Percentiles rank a stretch among this genome's conserved stretches.
These are phyloP conservation scores for Oenanthe javanica DNA, from an alignment of 140 eudicot genomes.

Conservation along the genomic window DNA sequence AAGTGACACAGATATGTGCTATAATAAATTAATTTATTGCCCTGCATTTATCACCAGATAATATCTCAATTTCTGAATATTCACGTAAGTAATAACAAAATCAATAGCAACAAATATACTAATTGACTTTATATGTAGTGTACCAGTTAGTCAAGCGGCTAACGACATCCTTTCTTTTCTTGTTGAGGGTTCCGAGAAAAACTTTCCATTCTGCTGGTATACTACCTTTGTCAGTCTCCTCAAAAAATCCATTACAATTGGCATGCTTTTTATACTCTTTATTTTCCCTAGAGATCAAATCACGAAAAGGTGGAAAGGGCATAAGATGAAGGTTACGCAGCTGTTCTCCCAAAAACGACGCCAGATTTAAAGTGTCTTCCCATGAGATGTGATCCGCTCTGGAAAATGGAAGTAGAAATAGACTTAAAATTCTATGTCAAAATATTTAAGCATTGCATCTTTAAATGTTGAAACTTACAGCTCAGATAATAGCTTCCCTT, in stretches of 20 bases:
- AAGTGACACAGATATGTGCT: not conserved
- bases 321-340: conserved; percentile 69
- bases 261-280: conserved; percentile 22
- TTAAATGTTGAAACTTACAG: conserved; percentile 40
- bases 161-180: conserved; percentile 45
- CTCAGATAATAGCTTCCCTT: conserved; percentile 74
- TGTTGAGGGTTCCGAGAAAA: conserved; percentile 44
- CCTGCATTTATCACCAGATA: not conserved
- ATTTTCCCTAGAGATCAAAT: conserved; percentile 18
- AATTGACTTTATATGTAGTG: not conserved
- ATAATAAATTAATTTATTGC: not conserved
- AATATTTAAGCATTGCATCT: not conserved
- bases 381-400: conserved; percentile 61
- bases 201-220: conserved; percentile 45
- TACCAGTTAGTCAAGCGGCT: conserved; percentile 76
- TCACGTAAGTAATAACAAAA: not conserved
- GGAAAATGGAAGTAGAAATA: conserved; percentile 21
- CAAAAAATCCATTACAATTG: conserved; percentile 21
- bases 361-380: conserved; percentile 55
- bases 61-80: not conserved
- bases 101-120: not conserved
- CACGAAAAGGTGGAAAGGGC: conserved; percentile 47
- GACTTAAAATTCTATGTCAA: not conserved
- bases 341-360: conserved; percentile 87
- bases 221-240: conserved; percentile 18